Base-by-base conservation (phyloP, 768 basidiomycete species). In the Mycena belliarum region DNA sequence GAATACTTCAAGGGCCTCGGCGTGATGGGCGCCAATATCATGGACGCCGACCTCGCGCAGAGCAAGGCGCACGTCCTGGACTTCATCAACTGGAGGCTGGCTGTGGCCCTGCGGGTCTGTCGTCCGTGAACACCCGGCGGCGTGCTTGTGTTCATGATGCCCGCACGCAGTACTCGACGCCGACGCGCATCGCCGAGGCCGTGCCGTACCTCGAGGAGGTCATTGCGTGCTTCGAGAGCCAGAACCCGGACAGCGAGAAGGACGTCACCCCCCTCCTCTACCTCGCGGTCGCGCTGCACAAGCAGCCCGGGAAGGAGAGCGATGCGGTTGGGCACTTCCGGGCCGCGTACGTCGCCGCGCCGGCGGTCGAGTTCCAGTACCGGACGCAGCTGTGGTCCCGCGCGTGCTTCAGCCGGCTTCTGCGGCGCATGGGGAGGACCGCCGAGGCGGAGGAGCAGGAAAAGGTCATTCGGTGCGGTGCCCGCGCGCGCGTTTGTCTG, bases 161-260 rank as follows among this genome's bases (percentile, higher is more conserved):
- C 16, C 7, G 2, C 6, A 20, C 25, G 10, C 55, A 57, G 55
- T 51, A 50, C 43, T 57, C 55, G 43, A 57, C 55, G 14, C 55
- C 55, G 26, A 57, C 55, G 14, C 55, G 55, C 48, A 57, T 57
- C 49, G 55, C 55, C 33, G 55, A 57, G 33, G 55, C 55, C 18
- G 49, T 24, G 6, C 55, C 55, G 11, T 50, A 51, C 29, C 32
- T 57, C 16, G 49, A 57, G 25, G 18, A 21, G 3, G 49, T 37
- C 32, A 57, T 57, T 8, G 49, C 55, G 6, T 6, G 35, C 23
- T 40, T 28, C 20, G 26, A 26, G 8, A 35, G 33, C 20, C 15
- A 38, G 24, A 28, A 57, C 32, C 18, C 47, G 26, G 12, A 33
- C 37, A 45, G 49, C 21, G 41, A 57, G 20, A 35, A 45, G 32